Conservation (phyloP, 306 rosid genomes). For the Cajanus cajan region DNA sequence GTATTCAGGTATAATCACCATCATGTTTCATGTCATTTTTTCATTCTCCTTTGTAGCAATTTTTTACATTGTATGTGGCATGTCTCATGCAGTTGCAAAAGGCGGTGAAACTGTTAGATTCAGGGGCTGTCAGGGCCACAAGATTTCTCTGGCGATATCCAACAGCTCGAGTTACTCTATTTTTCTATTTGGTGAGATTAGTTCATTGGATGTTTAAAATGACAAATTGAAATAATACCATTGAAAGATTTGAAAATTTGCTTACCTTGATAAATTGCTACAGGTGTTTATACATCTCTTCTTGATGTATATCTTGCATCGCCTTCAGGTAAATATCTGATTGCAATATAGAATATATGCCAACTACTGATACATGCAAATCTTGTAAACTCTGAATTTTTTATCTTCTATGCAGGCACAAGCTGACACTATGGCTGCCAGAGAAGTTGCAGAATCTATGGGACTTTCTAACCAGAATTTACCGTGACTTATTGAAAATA, state of each 20-base stretch:
- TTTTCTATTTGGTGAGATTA: constrained; percentile 78
- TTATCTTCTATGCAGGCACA: constrained; percentile 58
- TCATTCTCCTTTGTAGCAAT: constrained; percentile 9
- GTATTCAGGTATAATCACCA: constrained; percentile 61
- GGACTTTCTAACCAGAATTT: constrained; percentile 68
- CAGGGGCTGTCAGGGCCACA: constrained; percentile 97
- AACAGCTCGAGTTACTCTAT: constrained; percentile 73
- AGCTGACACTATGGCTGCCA: constrained; percentile 65
- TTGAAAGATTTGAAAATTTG: constrained; percentile 14
- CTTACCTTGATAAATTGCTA: constrained; percentile 41
- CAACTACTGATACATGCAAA: constrained; percentile 8
- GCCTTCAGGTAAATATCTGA: constrained; percentile 74
- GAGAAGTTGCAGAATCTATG: constrained; percentile 91
- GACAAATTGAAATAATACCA: constrained; percentile 1
- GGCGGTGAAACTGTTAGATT: constrained; percentile 86
- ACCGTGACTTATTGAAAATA: constrained; percentile 48
- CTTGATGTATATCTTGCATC: constrained; percentile 94
- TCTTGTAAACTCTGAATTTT: constrained; percentile 4
- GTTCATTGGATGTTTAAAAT: background rate
- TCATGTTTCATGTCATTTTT: constrained; percentile 5
- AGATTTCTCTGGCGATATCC: constrained; percentile 99
- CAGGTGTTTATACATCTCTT: constrained; percentile 98
- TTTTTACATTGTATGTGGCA: constrained; percentile 24
- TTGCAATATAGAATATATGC: background rate
- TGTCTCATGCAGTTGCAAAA: constrained; percentile 70